Base-by-base conservation (phyloP, 176 grass and related monocot genomes). In the Saccharum spontaneum region DNA sequence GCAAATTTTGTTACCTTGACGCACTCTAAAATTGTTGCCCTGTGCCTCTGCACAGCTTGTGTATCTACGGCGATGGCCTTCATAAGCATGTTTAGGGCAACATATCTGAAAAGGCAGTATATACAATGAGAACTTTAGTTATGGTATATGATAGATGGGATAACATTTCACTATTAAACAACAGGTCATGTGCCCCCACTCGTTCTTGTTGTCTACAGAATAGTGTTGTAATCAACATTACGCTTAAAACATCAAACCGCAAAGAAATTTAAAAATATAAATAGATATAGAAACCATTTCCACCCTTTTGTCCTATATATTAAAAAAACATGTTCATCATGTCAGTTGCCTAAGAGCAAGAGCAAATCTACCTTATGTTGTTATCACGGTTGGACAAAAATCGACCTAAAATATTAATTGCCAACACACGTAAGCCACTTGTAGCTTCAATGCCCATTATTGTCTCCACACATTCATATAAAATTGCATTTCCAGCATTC, bases 341-440 rank as follows among this genome's bases (percentile, higher is more conserved):
- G 79, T 83, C 49, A 63, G 17, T 39, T 71, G 43, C 10, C 59
- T 39, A 30, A 71, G 55, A 77, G 18, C 17, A 62, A 81, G 72
- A 88, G 54, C 22, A 79, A 75, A 75, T 79, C 79, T 75, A 99
- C 97, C 97, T 99, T 80, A 99, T 99, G 73, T 99, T 99, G 54
- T 99, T 99, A 72, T 99, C 94, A 77, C 97, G 97, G 85, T 99
- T 99, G 73, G 97, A 99, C 76, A 99, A 88, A 78, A 99, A 99
- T 88, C 94, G 90, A 57, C 97, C 97, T 84, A 99, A 90, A 85
- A 97, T 99, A 85, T 99, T 99, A 75, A 99, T 99, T 10, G 92
- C 97, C 79, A 99, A 85, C 62, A 99, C 91, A 86, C 94, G 91
- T 68, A 99, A 54, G 67, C 97, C 97, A 80, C 97, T 94, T 69